These are phyloP conservation scores for Candida berthetii DNA, from an alignment of 805 yeast genomes.

Conservation along the genomic window DNA sequence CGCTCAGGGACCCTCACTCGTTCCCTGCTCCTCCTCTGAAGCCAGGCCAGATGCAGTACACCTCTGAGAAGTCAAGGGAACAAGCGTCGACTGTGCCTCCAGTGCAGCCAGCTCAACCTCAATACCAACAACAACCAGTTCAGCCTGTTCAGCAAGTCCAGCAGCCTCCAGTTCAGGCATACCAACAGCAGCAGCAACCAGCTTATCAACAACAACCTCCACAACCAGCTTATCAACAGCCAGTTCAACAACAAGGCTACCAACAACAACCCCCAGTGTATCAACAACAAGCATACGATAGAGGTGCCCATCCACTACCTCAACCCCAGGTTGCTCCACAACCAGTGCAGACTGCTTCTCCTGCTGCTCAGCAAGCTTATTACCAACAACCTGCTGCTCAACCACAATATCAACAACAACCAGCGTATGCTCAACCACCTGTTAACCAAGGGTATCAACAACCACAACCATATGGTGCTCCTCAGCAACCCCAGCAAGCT, in stretches of 20 bases:
- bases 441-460: too few relatives aligned
- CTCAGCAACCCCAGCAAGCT: too few relatives aligned
- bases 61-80: constrained; percentile 11
- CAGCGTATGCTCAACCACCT: constrained; percentile 4
- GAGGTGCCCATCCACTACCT: constrained; percentile 3
- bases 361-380: constrained; percentile 7
- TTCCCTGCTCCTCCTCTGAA: constrained; percentile 34
- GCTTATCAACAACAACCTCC: constrained; percentile 4
- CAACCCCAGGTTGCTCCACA: constrained; percentile 8
- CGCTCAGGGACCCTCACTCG: constrained; percentile 10
- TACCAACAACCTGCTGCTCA: constrained; percentile 9
- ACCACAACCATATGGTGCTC: too few relatives aligned
- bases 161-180: neutral
- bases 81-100: neutral
- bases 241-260: constrained; percentile 6
- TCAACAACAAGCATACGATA: constrained; percentile 7
- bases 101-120: neutral
- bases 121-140: constrained; percentile 1
- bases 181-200: constrained; percentile 6
- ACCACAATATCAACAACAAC: constrained; percentile 6
- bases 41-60: constrained; percentile 29
- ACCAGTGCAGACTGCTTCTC: constrained; percentile 4
- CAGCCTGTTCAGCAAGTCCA: constrained; percentile 5
- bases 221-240: constrained; percentile 2
- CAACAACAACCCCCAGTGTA: constrained; percentile 6